phyloP scores from a whole-genome alignment of 345 rosid genomes.

The Lumnitzera littorea region DNA sequence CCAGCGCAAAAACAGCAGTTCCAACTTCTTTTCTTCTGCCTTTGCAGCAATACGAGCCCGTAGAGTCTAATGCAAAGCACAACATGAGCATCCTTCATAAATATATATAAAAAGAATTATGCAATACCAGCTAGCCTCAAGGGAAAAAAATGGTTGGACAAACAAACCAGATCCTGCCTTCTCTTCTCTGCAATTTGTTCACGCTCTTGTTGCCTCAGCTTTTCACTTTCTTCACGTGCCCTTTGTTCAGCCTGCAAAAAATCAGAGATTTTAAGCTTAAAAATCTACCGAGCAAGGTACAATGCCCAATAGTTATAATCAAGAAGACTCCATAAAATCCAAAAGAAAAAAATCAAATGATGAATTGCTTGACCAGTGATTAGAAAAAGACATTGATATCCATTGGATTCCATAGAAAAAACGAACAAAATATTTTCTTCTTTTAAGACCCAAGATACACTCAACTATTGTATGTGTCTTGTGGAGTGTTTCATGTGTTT shows the following conservation, averaged over 20 bases:
- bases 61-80: constrained; percentile 43
- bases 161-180: constrained; percentile 86
- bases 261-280: background rate
- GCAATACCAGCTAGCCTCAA: background rate
- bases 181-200: constrained; percentile 73
- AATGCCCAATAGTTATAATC: background rate
- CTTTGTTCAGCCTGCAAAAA: constrained; percentile 69
- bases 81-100: background rate
- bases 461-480: too few relatives aligned
- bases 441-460: too few relatives aligned
- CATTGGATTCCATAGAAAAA: too few relatives aligned
- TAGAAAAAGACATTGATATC: too few relatives aligned
- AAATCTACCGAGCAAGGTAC: background rate
- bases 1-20: constrained; percentile 93
- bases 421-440: too few relatives aligned
- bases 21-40: constrained; percentile 95
- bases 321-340: background rate
- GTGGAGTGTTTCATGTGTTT: too few relatives aligned
- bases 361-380: too few relatives aligned
- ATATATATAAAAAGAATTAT: background rate
- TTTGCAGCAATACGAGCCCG: constrained; percentile 92
- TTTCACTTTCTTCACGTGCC: constrained; percentile 89
- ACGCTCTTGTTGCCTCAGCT: constrained; percentile 84
- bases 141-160: background rate
- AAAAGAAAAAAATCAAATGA: background rate